A percentile compares a stretch with the other conserved stretches of the same genome.
These are phyloP conservation scores for Populus trichocarpa DNA, from an alignment of 441 rosid species.

Conservation along the genomic window DNA sequence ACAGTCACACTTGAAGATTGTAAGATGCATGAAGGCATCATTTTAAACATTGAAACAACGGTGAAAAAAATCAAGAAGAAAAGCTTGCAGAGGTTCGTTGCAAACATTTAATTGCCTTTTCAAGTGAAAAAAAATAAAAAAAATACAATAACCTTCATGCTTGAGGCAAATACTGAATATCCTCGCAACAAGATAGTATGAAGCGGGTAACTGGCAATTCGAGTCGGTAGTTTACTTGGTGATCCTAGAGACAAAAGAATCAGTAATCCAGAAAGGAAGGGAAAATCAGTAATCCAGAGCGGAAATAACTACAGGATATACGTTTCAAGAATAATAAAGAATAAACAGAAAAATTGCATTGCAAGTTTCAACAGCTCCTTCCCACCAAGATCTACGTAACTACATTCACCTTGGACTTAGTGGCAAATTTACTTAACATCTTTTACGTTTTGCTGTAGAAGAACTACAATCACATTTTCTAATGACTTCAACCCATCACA, in stretches of 20 bases:
- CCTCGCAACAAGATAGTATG: conserved; percentile 7
- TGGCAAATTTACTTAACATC: conserved; percentile 48
- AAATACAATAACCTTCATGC: not conserved
- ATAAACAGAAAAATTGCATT: conserved; percentile 53
- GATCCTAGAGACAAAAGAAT: conserved; percentile 21
- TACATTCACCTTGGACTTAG: conserved; percentile 44
- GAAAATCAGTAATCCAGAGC: conserved; percentile 9
- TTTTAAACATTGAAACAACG: not conserved
- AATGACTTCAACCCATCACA: conserved; percentile 50
- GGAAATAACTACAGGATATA: conserved; percentile 18
- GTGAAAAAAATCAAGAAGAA: not conserved
- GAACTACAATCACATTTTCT: conserved; percentile 57
- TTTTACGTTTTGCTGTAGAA: conserved; percentile 40
- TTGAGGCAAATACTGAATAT: conserved; percentile 5
- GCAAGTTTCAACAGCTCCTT: conserved; percentile 53
- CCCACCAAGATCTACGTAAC: conserved; percentile 40
- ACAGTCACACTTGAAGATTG: not conserved
- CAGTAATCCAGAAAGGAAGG: conserved; percentile 4
- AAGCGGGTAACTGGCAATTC: conserved; percentile 1
- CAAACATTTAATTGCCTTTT: conserved; percentile 8
- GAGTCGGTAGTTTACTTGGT: conserved; percentile 17
- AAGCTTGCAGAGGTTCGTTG: not conserved
- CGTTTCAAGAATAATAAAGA: conserved; percentile 44
- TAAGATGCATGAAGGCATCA: not conserved
- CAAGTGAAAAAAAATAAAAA: not conserved